These are phyloP conservation scores for Perkinsus chesapeaki DNA, from an alignment of 169 alveolate species.

Conservation along the genomic window DNA sequence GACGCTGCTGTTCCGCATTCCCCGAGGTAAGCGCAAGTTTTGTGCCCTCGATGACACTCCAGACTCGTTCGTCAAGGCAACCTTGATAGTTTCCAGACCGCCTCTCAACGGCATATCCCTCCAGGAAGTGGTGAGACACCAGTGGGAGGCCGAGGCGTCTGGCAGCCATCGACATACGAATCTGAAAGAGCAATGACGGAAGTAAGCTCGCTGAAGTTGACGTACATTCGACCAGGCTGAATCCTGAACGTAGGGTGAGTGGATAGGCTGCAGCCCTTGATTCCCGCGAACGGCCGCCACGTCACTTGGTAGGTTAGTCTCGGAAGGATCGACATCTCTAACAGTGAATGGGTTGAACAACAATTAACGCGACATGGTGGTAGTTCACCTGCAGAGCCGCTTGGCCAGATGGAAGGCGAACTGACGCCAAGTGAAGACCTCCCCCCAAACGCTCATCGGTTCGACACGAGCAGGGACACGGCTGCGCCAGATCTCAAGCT, in stretches of 20 bases:
- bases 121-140: not conserved
- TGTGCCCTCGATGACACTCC: not conserved
- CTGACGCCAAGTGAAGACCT: not conserved
- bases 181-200: not conserved
- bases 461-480: not conserved
- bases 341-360: too few relatives aligned
- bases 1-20: not conserved
- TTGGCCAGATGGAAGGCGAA: not conserved
- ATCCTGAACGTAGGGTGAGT: not conserved
- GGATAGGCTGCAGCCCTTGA: not conserved
- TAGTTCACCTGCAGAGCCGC: not conserved
- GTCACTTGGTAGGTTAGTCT: not conserved
- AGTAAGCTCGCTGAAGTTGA: not conserved
- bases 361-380: too few relatives aligned
- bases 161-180: not conserved
- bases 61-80: not conserved
- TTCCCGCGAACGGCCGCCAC: not conserved
- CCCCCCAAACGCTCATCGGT: not conserved
- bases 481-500: not conserved
- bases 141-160: not conserved
- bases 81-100: not conserved
- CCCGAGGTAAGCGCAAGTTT: not conserved
- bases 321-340: not conserved
- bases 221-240: not conserved
- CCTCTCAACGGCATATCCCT: not conserved